These are phyloP conservation scores for Podospora pseudoanserina DNA, from an alignment of 495 filamentous ascomycete genomes.

Conservation along the genomic window DNA sequence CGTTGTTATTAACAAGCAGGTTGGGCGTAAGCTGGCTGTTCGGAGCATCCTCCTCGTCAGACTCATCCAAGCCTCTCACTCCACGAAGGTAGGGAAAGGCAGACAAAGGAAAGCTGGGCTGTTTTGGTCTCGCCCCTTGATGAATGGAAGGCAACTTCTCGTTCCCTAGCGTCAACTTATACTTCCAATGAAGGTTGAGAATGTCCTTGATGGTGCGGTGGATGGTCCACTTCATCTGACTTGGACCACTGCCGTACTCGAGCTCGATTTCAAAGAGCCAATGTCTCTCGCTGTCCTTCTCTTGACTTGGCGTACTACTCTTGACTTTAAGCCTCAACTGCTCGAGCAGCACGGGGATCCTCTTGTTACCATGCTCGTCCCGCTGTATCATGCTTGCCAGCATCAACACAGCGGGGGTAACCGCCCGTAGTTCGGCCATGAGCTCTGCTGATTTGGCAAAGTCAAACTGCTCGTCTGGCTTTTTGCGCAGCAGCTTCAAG, in stretches of 20 bases:
- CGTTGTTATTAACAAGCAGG: constrained; percentile 31
- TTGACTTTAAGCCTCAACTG: constrained; percentile 86
- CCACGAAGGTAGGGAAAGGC: constrained; percentile 90
- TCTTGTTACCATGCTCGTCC: constrained; percentile 91
- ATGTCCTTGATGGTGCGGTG: constrained; percentile 84
- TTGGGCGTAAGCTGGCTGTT: constrained; percentile 24
- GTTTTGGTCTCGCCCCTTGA: constrained; percentile 53
- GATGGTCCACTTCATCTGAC: constrained; percentile 96
- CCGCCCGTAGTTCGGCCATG: constrained; percentile 90
- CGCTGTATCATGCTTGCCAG: constrained; percentile 95
- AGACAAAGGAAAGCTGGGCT: constrained; percentile 83
- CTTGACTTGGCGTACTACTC: constrained; percentile 65
- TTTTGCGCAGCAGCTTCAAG: constrained; percentile 75
- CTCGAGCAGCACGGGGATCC: constrained; percentile 90
- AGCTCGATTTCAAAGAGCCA: constrained; percentile 85
- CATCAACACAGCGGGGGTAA: constrained; percentile 85
- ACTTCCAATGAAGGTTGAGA: constrained; percentile 86
- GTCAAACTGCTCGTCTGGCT: constrained; percentile 82
- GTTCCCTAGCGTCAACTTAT: constrained; percentile 76
- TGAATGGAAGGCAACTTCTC: constrained; percentile 62
- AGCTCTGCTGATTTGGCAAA: constrained; percentile 94
- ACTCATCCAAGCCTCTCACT: constrained; percentile 73
- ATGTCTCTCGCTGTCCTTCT: constrained; percentile 69
- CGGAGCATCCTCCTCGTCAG: constrained; percentile 71
- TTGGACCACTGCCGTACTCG: constrained; percentile 93